A percentile compares a stretch with the other conserved stretches of the same genome.
These are phyloP conservation scores for Myxozyma udenii DNA, from an alignment of 805 yeast genomes.

Conservation along the genomic window DNA sequence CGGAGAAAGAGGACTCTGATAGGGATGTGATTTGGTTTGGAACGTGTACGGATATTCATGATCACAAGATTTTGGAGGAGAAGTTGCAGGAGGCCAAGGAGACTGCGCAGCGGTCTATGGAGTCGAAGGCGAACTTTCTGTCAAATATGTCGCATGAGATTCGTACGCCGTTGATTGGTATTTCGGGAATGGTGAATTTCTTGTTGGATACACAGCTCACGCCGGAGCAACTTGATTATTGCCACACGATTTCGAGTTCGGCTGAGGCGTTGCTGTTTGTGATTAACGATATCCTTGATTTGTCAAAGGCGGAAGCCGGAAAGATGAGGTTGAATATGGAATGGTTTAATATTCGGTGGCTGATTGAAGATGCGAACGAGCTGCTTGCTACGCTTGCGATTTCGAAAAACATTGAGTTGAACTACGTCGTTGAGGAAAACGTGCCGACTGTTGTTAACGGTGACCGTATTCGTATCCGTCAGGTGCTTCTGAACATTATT, in stretches of 20 bases:
- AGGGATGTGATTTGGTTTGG: slow-evolving; percentile 36
- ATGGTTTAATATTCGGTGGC: slow-evolving; percentile 37
- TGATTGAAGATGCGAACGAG: slow-evolving; percentile 39
- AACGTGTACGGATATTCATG: slow-evolving; percentile 39
- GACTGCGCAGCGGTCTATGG: slow-evolving; percentile 39
- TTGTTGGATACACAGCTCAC: slow-evolving; percentile 37
- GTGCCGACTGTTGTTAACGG: slow-evolving; percentile 39
- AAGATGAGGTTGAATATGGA: slow-evolving; percentile 36
- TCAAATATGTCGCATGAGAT: slow-evolving; percentile 42
- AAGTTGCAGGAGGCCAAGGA: slow-evolving; percentile 38
- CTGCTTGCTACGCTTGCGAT: slow-evolving; percentile 38
- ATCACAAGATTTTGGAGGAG: slow-evolving; percentile 38
- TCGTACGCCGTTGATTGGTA: slow-evolving; percentile 40
- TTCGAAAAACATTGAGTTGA: slow-evolving; percentile 37
- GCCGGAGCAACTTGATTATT: slow-evolving; percentile 39
- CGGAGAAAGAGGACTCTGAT: not conserved
- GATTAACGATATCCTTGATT: slow-evolving; percentile 39
- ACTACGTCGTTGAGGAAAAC: slow-evolving; percentile 35
- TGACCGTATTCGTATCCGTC: slow-evolving; percentile 39
- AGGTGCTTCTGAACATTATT: slow-evolving; percentile 38
- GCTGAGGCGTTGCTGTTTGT: slow-evolving; percentile 39
- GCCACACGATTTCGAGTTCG: slow-evolving; percentile 38
- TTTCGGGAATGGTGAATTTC: slow-evolving; percentile 40
- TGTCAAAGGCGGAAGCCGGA: slow-evolving; percentile 41
- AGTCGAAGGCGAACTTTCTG: slow-evolving; percentile 40